A percentile compares a stretch with the other conserved stretches of the same genome.
Evolutionary conservation across 2,329 filamentous ascomycete species (phyloP).

Genomic region (Sporothrix sp.): DNA sequence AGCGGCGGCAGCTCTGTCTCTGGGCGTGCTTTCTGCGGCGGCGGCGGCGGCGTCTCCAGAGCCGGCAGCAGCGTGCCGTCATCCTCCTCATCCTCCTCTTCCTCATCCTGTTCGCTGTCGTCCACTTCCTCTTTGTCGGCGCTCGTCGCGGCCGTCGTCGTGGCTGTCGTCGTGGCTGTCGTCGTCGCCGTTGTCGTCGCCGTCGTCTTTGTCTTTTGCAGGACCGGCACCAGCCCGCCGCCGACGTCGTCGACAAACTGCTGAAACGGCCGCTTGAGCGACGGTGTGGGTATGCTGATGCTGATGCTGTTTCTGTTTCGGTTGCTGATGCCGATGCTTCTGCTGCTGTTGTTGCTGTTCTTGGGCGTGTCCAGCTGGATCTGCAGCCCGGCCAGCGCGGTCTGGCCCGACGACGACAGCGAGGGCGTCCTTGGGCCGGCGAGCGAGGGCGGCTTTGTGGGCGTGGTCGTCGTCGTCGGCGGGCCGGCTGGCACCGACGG

Average conservation of each 20-base stretch:
- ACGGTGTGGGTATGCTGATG: too few relatives aligned
- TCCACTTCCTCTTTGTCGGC: neutral
- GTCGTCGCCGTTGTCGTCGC: neutral
- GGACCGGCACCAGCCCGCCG: neutral
- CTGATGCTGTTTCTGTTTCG: conserved; percentile 12
- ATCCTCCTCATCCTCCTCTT: neutral
- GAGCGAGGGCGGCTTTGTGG: neutral
- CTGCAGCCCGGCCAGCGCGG: neutral
- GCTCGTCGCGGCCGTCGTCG: neutral
- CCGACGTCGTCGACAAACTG: neutral
- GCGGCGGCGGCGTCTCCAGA: too few relatives aligned
- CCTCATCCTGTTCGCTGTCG: neutral
- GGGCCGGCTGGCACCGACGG: too few relatives aligned
- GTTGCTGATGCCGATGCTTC: too few relatives aligned
- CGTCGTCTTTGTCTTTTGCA: neutral
- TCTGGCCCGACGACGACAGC: neutral
- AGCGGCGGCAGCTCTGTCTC: conserved; percentile 4
- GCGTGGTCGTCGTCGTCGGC: neutral
- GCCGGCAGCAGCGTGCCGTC: too few relatives aligned
- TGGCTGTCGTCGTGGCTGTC: neutral
- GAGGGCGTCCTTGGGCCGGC: neutral
- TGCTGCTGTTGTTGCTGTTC: neutral
- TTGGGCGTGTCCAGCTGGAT: conserved; percentile 1
- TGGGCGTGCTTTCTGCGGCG: neutral
- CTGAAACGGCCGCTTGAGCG: conserved; percentile 8